Conservation (phyloP, 2,329 filamentous ascomycete species). For the Diatrype stigma region DNA sequence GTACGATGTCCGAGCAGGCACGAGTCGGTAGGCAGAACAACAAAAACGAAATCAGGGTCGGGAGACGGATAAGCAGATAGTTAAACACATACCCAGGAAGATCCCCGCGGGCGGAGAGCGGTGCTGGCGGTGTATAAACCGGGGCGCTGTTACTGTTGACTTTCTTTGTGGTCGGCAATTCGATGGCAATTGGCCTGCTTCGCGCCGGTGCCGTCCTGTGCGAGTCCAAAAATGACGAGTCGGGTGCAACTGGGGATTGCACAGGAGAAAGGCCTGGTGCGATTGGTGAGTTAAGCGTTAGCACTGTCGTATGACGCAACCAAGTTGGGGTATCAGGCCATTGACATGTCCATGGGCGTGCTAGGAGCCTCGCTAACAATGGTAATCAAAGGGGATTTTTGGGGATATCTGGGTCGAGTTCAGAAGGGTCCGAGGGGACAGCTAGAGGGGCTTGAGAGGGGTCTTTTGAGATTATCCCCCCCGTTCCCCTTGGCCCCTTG, state of each 20-base stretch:
- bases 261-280: slow-evolving; percentile 18
- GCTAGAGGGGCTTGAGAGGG: background rate
- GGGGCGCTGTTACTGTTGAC: slow-evolving; percentile 36
- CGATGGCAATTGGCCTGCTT: slow-evolving; percentile 52
- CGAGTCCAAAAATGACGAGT: slow-evolving; percentile 18
- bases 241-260: slow-evolving; percentile 12
- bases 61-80: slow-evolving; percentile 8
- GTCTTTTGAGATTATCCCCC: background rate
- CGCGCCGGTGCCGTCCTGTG: slow-evolving; percentile 18
- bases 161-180: slow-evolving; percentile 40
- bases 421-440: background rate
- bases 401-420: background rate
- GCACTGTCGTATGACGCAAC: slow-evolving; percentile 18
- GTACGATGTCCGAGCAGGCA: too few relatives aligned
- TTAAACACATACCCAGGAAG: slow-evolving; percentile 48
- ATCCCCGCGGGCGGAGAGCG: slow-evolving; percentile 56
- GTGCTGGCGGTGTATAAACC: slow-evolving; percentile 41
- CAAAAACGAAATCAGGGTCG: background rate
- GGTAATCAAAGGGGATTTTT: too few relatives aligned
- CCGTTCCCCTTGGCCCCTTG: too few relatives aligned
- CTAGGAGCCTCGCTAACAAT: background rate
- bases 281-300: slow-evolving; percentile 16
- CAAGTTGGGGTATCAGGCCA: background rate
- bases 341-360: background rate
- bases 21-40: too few relatives aligned